Percentiles rank a stretch among this genome's conserved stretches.
phyloP scores from a whole-genome alignment of 176 grass and related monocot genomes.

The Aegilops speltoides region DNA sequence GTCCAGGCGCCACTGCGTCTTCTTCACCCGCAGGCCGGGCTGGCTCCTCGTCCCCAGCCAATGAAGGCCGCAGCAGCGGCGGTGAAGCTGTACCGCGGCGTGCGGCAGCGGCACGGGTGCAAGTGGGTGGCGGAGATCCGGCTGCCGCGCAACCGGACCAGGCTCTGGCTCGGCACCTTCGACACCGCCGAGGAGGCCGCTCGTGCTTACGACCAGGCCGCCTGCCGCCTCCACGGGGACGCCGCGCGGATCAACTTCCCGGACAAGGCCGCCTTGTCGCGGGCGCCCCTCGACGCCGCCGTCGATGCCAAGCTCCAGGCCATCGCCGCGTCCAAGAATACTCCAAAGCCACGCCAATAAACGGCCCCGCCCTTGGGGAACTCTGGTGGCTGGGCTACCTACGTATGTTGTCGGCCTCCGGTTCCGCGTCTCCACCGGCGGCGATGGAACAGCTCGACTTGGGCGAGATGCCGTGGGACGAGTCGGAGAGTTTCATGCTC shows the following conservation, averaged over 20 bases:
- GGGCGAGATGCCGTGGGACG: conserved; percentile 56
- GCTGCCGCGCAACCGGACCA: conserved; percentile 61
- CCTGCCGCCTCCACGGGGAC: conserved; percentile 51
- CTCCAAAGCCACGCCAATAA: conserved; percentile 3
- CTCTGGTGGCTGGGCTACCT: background rate
- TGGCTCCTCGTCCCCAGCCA: conserved; percentile 34
- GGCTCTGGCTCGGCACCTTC: conserved; percentile 5
- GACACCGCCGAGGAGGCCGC: too few species aligned
- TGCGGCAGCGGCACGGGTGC: conserved; percentile 91
- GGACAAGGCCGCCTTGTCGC: conserved; percentile 26
- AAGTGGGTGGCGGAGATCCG: conserved; percentile 97
- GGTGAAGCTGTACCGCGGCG: conserved; percentile 73
- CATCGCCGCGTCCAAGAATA: conserved; percentile 32
- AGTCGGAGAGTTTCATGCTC: conserved; percentile 43
- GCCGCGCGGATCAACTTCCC: conserved; percentile 58
- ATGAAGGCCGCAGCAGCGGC: conserved; percentile 27
- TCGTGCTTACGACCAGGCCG: background rate
- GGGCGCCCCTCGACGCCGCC: conserved; percentile 27
- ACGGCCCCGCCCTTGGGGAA: background rate
- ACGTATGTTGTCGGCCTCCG: background rate
- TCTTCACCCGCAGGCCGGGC: background rate
- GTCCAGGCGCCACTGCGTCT: conserved; percentile 30
- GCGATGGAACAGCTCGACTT: conserved; percentile 43
- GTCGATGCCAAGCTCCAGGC: conserved; percentile 65
- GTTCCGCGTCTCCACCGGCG: too few species aligned